These are phyloP conservation scores for Voacanga thouarsii DNA, from an alignment of 257 asterid species.

Conservation along the genomic window DNA sequence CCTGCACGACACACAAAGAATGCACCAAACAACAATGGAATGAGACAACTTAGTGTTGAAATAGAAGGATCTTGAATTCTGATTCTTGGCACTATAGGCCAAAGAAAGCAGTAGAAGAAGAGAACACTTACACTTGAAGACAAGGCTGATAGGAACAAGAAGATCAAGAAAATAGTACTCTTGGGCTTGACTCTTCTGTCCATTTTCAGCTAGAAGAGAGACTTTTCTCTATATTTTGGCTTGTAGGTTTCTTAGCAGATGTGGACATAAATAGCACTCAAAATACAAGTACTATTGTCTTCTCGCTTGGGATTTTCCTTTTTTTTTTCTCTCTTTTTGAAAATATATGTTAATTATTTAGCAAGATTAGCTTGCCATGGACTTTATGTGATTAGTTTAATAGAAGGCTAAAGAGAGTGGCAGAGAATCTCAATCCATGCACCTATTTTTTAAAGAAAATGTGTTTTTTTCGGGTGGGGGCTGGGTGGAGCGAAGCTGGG, in stretches of 20 bases:
- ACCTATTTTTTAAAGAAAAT: slow-evolving; percentile 1
- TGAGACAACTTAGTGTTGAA: slow-evolving; percentile 22
- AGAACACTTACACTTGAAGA: slow-evolving; percentile 38
- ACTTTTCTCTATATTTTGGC: slow-evolving; percentile 5
- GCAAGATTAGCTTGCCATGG: not conserved
- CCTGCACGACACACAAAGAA: slow-evolving; percentile 33
- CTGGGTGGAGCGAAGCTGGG: too few relatives aligned
- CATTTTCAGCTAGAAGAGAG: slow-evolving; percentile 40
- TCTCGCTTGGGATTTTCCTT: not conserved
- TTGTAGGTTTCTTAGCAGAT: slow-evolving; percentile 8
- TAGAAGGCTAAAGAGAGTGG: not conserved
- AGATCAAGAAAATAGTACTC: slow-evolving; percentile 21
- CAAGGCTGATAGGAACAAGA: slow-evolving; percentile 44
- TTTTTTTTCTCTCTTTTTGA: not conserved
- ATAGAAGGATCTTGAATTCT: not conserved
- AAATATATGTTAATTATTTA: not conserved
- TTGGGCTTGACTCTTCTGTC: slow-evolving; percentile 42
- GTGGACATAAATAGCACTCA: slow-evolving; percentile 12
- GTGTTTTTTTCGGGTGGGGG: too few relatives aligned
- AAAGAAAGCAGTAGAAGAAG: slow-evolving; percentile 20
- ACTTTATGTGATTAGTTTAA: not conserved
- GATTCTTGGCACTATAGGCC: slow-evolving; percentile 6
- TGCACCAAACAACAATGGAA: slow-evolving; percentile 5
- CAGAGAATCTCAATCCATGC: slow-evolving; percentile 23
- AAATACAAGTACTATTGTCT: not conserved